A percentile compares a stretch with the other conserved stretches of the same genome.
Evolutionary conservation across 768 basidiomycete species (phyloP).

Genomic region (Boletus subcaerulescens): DNA sequence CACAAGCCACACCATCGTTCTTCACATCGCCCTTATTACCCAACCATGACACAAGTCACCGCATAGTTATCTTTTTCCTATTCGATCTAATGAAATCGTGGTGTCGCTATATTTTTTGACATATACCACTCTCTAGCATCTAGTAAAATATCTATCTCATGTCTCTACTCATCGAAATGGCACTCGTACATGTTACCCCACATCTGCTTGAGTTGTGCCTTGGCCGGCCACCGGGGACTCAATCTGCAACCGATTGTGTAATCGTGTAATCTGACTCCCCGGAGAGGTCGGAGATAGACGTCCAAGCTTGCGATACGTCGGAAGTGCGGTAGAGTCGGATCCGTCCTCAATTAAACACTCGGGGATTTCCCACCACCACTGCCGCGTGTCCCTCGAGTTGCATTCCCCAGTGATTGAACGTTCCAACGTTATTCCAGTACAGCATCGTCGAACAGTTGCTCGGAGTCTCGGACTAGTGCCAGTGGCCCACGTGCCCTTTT

Average conservation of each 20-base stretch:
- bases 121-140: slow-evolving; percentile 26
- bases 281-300: slow-evolving; percentile 11
- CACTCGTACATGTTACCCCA: too few relatives aligned
- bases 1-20: slow-evolving; percentile 27
- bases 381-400: too few relatives aligned
- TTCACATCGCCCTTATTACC: slow-evolving; percentile 22
- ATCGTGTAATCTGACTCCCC: slow-evolving; percentile 1
- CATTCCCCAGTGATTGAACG: too few relatives aligned
- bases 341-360: not conserved
- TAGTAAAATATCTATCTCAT: not conserved
- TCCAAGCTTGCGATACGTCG: not conserved
- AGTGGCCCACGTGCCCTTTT: too few relatives aligned
- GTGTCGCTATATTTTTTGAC: slow-evolving; percentile 36
- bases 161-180: not conserved
- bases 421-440: too few relatives aligned
- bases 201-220: not conserved
- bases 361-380: too few relatives aligned
- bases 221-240: not conserved
- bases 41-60: slow-evolving; percentile 18
- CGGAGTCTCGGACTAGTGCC: too few relatives aligned
- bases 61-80: slow-evolving; percentile 15
- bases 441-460: too few relatives aligned
- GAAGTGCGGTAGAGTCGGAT: slow-evolving; percentile 1
- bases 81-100: slow-evolving; percentile 14
- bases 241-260: not conserved